These are phyloP conservation scores for Daedaleopsis sinensis DNA, from an alignment of 768 basidiomycete species.

Conservation along the genomic window DNA sequence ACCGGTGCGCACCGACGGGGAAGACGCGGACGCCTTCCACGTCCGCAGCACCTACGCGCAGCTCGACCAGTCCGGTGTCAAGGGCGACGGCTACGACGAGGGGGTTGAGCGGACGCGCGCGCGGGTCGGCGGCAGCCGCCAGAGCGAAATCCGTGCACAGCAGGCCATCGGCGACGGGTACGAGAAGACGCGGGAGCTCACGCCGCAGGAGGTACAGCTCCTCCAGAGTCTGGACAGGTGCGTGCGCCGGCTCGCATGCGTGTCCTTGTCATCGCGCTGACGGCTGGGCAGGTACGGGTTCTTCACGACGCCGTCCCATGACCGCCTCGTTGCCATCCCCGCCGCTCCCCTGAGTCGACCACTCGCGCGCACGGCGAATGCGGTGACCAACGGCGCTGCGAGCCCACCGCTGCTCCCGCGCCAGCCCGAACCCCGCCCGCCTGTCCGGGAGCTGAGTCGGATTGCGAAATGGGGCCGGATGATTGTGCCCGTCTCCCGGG, in stretches of 20 bases:
- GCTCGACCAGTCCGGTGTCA: constrained; percentile 88
- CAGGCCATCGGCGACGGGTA: constrained; percentile 55
- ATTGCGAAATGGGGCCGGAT: constrained; percentile 95
- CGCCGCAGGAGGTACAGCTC: constrained; percentile 71
- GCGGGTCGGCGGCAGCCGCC: constrained; percentile 54
- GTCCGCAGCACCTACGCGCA: constrained; percentile 88
- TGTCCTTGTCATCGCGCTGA: background rate
- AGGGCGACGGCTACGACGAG: constrained; percentile 92
- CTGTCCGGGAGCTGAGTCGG: constrained; percentile 68
- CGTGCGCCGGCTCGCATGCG: constrained; percentile 31
- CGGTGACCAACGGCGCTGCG: constrained; percentile 44
- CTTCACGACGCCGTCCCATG: constrained; percentile 78
- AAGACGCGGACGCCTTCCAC: constrained; percentile 82
- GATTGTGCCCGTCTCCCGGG: constrained; percentile 69
- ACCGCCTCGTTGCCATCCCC: constrained; percentile 77
- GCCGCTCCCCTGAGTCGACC: constrained; percentile 64
- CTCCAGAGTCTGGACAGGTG: constrained; percentile 87
- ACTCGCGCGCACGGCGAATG: constrained; percentile 43
- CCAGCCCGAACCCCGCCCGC: constrained; percentile 45
- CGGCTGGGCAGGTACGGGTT: constrained; percentile 82
- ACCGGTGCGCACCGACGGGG: constrained; percentile 72
- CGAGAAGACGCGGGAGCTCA: constrained; percentile 69
- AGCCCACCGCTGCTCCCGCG: constrained; percentile 49
- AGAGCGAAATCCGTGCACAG: constrained; percentile 61
- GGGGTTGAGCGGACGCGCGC: constrained; percentile 93